phyloP scores from a whole-genome alignment of 1,139 yeast species.

The Geotrichum restrictum region DNA sequence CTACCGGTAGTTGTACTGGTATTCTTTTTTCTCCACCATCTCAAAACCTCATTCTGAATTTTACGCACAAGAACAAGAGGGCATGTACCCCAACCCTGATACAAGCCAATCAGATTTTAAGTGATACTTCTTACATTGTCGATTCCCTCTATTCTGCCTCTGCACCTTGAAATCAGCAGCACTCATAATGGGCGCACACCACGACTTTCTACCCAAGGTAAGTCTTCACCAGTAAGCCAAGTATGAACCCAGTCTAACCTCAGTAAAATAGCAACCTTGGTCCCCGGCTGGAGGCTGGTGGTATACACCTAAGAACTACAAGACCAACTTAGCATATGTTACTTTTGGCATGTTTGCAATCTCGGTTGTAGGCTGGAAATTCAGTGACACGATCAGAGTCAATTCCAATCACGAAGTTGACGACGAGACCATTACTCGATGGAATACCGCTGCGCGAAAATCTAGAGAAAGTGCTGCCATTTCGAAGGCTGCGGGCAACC shows the following conservation, averaged over 20 bases:
- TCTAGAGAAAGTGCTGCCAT: conserved; percentile 36
- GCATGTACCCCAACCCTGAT: conserved; percentile 9
- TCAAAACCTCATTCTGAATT: conserved; percentile 15
- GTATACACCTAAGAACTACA: conserved; percentile 44
- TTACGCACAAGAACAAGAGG: conserved; percentile 9
- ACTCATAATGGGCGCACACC: conserved; percentile 19
- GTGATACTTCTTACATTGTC: neutral
- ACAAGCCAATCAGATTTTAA: conserved; percentile 9
- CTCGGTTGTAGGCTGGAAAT: conserved; percentile 32
- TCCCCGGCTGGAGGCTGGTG: conserved; percentile 46
- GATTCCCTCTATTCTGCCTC: neutral
- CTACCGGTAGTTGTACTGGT: conserved; percentile 1
- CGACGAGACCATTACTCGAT: conserved; percentile 39
- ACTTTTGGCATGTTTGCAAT: conserved; percentile 37
- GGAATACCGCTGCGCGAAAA: conserved; percentile 42
- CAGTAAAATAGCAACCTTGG: conserved; percentile 33
- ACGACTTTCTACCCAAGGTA: conserved; percentile 19
- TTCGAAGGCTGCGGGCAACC: conserved; percentile 25
- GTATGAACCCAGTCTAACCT: neutral
- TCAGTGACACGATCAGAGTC: conserved; percentile 35
- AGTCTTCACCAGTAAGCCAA: neutral
- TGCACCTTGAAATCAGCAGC: neutral
- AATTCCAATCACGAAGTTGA: conserved; percentile 33
- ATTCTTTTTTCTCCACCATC: neutral
- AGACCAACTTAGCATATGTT: conserved; percentile 37